These are phyloP conservation scores for Isoetes taiwanensis DNA, from an alignment of 75 land plant species.

Conservation along the genomic window DNA sequence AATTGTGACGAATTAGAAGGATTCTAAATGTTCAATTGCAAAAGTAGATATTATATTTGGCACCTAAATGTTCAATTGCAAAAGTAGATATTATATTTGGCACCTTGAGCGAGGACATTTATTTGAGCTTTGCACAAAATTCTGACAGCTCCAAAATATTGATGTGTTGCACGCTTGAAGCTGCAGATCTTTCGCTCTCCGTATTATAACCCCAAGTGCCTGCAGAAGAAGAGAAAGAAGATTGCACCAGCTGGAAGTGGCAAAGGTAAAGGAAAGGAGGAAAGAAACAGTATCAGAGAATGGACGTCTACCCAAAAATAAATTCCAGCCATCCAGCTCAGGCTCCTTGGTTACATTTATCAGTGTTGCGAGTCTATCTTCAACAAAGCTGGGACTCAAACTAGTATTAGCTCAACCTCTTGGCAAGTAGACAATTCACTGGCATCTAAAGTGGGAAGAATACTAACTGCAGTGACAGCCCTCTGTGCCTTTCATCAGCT, in stretches of 20 bases:
- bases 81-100: no score
- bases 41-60: no score
- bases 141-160: constrained; percentile 55
- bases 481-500: constrained; percentile 48
- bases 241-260: no score
- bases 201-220: constrained; percentile 99
- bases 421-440: neutral
- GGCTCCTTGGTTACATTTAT: constrained; percentile 91
- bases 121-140: constrained; percentile 79
- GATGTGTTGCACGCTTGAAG: constrained; percentile 51
- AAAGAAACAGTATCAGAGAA: neutral
- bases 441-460: neutral
- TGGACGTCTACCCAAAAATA: constrained; percentile 57
- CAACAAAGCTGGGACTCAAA: constrained; percentile 61
- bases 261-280: no score
- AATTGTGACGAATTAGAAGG: no score
- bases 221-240: constrained; percentile 14
- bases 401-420: neutral
- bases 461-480: constrained; percentile 79
- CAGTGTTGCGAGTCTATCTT: constrained; percentile 89
- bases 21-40: no score
- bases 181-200: constrained; percentile 56
- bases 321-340: constrained; percentile 73
- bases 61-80: no score
- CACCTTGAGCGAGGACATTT: no score